Evolutionary conservation across 371 early-diverging fungal genomes (phyloP).

Genomic region (Mortierella sp.): DNA sequence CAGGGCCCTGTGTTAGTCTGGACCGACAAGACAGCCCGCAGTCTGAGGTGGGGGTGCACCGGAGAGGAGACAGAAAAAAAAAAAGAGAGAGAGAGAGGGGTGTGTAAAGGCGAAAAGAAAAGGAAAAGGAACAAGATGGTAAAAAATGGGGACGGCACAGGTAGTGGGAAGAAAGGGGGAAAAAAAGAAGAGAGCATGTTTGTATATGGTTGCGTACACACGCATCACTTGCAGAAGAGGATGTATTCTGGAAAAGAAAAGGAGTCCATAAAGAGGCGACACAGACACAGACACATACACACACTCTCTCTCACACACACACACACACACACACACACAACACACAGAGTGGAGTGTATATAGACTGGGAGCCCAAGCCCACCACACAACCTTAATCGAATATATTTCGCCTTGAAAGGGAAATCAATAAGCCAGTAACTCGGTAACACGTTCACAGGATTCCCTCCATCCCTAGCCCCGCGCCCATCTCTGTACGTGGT

Average conservation of each 20-base stretch:
- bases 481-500: no score
- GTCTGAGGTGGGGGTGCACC: no score
- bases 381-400: no score
- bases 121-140: not conserved
- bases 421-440: slow-evolving; percentile 17
- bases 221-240: slow-evolving; percentile 1
- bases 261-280: not conserved
- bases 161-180: slow-evolving; percentile 6
- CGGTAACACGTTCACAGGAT: slow-evolving; percentile 4
- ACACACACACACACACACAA: no score
- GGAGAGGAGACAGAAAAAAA: slow-evolving; percentile 13
- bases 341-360: no score
- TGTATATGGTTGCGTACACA: slow-evolving; percentile 4
- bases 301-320: no score
- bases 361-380: no score
- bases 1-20: no score
- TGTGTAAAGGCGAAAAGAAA: not conserved
- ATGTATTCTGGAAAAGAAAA: not conserved
- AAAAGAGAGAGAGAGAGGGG: not conserved
- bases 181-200: not conserved
- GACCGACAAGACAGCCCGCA: no score
- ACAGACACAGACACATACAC: no score
- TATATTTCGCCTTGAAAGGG: not conserved
- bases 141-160: slow-evolving; percentile 11
- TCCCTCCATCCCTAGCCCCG: no score